These are phyloP conservation scores for Ascochyta rabiei DNA, from an alignment of 2,329 filamentous ascomycete species.

Conservation along the genomic window DNA sequence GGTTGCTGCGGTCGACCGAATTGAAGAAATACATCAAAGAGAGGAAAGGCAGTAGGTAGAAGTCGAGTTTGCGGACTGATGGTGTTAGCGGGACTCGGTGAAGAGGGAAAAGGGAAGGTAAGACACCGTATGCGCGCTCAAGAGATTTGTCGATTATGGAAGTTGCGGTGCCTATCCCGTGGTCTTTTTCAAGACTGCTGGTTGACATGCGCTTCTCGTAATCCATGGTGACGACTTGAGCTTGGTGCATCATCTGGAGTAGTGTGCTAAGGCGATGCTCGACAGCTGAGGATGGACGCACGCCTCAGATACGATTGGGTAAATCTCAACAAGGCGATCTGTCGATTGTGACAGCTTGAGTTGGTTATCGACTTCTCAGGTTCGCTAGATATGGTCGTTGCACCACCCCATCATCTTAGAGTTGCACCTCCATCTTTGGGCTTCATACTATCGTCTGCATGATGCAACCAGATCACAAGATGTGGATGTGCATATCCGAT, in stretches of 20 bases:
- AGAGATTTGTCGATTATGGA: constrained; percentile 36
- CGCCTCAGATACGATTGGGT: too few species aligned
- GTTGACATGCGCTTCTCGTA: constrained; percentile 7
- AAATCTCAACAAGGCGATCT: too few species aligned
- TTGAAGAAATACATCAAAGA: constrained; percentile 53
- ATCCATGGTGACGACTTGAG: not conserved
- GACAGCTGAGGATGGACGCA: too few species aligned
- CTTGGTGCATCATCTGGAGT: not conserved
- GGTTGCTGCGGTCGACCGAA: constrained; percentile 49
- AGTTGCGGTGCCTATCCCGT: not conserved
- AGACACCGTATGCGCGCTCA: constrained; percentile 44
- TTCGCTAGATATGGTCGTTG: too few species aligned
- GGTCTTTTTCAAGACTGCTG: constrained; percentile 8
- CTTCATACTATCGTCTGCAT: not conserved
- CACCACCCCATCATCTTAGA: not conserved
- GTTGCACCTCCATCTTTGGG: not conserved
- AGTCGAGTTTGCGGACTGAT: constrained; percentile 49
- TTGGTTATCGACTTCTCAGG: not conserved
- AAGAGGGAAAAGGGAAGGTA: not conserved
- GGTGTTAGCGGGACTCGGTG: not conserved
- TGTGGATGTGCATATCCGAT: not conserved
- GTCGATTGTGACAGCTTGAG: not conserved
- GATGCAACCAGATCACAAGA: not conserved
- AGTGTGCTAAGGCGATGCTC: not conserved
- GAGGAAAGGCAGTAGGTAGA: constrained; percentile 52